phyloP scores from a whole-genome alignment of 2,329 filamentous ascomycete species.

The Xylariales sp. region DNA sequence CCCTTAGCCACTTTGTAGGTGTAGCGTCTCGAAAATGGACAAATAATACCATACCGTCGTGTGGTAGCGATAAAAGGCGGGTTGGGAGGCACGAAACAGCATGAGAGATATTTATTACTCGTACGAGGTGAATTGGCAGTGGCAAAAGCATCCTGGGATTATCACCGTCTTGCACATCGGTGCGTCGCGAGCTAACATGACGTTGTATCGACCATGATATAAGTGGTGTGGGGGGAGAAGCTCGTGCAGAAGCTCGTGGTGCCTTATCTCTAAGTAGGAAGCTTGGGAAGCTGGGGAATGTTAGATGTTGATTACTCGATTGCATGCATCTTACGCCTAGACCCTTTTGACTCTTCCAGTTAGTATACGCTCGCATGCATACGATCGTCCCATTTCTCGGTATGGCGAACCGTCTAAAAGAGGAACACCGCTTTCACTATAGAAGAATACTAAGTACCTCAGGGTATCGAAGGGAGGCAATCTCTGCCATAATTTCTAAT shows the following conservation, averaged over 20 bases:
- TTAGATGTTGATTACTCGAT: slow-evolving; percentile 19
- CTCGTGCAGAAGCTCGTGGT: not conserved
- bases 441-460: not conserved
- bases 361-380: not conserved
- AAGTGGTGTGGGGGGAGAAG: not conserved
- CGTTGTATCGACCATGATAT: slow-evolving; percentile 1
- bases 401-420: slow-evolving; percentile 1
- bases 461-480: not conserved
- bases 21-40: slow-evolving; percentile 23
- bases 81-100: not conserved
- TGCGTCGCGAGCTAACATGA: not conserved
- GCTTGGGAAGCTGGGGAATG: slow-evolving; percentile 10
- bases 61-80: not conserved
- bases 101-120: not conserved
- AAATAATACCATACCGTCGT: slow-evolving; percentile 5
- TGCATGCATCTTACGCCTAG: not conserved
- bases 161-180: not conserved
- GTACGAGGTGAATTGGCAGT: not conserved
- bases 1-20: not conserved
- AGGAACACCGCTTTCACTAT: slow-evolving; percentile 3
- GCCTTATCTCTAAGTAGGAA: slow-evolving; percentile 20
- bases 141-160: not conserved
- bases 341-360: slow-evolving; percentile 2
- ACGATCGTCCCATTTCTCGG: not conserved
- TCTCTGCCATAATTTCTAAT: not conserved